Percentiles rank a stretch among this genome's conserved stretches.
Evolutionary conservation across 2,329 filamentous ascomycete genomes (phyloP).

Genomic region (Hymenoscyphus repandus): DNA sequence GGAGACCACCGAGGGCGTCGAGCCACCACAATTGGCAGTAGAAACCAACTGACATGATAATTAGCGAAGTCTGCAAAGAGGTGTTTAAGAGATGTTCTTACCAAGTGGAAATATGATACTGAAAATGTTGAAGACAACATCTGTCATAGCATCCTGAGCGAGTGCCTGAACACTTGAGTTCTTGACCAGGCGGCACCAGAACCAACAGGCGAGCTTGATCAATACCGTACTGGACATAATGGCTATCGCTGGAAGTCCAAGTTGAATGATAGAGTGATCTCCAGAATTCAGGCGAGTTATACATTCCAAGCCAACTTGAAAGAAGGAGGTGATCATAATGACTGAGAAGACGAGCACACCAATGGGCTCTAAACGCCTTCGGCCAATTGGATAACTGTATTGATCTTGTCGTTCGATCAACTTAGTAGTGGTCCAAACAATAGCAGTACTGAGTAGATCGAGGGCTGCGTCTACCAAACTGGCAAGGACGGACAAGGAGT

Average conservation of each 20-base stretch:
- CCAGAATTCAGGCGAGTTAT: conserved; percentile 49
- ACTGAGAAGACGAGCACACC: conserved; percentile 59
- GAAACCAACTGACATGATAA: conserved; percentile 42
- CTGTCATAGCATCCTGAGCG: conserved; percentile 58
- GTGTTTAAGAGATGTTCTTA: conserved; percentile 12
- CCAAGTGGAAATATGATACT: conserved; percentile 55
- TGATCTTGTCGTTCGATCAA: conserved; percentile 44
- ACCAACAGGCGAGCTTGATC: conserved; percentile 55
- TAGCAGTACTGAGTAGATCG: conserved; percentile 54
- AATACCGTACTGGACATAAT: conserved; percentile 53
- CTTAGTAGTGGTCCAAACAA: conserved; percentile 55
- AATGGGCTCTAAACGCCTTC: conserved; percentile 52
- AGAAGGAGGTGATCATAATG: conserved; percentile 58
- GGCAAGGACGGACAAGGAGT: conserved; percentile 55
- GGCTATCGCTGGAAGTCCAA: conserved; percentile 49
- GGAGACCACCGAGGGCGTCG: conserved; percentile 54
- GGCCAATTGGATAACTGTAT: conserved; percentile 49
- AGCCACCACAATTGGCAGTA: conserved; percentile 60
- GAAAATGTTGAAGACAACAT: conserved; percentile 60
- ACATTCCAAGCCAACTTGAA: conserved; percentile 57
- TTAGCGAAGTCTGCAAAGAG: background rate
- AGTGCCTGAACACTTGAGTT: conserved; percentile 60
- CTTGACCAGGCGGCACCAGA: conserved; percentile 54
- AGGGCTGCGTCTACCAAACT: conserved; percentile 57
- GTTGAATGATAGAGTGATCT: conserved; percentile 41